phyloP scores from a whole-genome alignment of 169 alveolate genomes.

The Hepatocystis sp. region DNA sequence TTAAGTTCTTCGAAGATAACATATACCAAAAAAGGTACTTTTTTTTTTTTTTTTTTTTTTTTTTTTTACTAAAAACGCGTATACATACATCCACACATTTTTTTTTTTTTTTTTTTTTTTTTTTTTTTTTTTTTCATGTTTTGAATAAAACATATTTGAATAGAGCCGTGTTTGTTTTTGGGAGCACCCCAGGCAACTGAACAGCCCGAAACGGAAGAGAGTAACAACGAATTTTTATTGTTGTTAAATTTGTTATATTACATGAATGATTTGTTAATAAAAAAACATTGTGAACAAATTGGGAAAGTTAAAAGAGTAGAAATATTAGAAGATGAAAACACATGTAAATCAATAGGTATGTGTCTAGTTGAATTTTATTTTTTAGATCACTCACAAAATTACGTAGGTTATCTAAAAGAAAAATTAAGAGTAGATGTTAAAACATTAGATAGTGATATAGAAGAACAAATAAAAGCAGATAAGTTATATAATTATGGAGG shows the following conservation, averaged over 20 bases:
- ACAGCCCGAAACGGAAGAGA: conserved; percentile 12
- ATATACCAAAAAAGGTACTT: conserved; percentile 63
- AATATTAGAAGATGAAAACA: conserved; percentile 56
- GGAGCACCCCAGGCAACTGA: conserved; percentile 71
- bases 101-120: background rate
- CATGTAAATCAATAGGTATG: conserved; percentile 63
- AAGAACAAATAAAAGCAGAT: conserved; percentile 67
- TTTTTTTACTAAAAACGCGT: background rate
- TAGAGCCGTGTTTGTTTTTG: conserved; percentile 59
- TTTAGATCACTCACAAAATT: conserved; percentile 49
- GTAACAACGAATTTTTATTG: conserved; percentile 16
- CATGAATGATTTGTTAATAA: conserved; percentile 58
- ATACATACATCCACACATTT: background rate
- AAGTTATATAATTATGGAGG: conserved; percentile 70
- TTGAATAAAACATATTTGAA: too few species aligned
- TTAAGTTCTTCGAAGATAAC: conserved; percentile 41
- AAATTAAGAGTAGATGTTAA: conserved; percentile 44
- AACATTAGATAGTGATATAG: conserved; percentile 13
- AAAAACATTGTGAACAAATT: conserved; percentile 31
- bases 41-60: background rate
- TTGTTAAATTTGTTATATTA: conserved; percentile 42
- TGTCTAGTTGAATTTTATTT: conserved; percentile 57
- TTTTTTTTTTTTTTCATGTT: conserved; percentile 1
- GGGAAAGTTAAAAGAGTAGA: conserved; percentile 74
- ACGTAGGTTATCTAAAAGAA: conserved; percentile 47